Conservation (phyloP, 768 basidiomycete species). For the Lactarius hatsudake region DNA sequence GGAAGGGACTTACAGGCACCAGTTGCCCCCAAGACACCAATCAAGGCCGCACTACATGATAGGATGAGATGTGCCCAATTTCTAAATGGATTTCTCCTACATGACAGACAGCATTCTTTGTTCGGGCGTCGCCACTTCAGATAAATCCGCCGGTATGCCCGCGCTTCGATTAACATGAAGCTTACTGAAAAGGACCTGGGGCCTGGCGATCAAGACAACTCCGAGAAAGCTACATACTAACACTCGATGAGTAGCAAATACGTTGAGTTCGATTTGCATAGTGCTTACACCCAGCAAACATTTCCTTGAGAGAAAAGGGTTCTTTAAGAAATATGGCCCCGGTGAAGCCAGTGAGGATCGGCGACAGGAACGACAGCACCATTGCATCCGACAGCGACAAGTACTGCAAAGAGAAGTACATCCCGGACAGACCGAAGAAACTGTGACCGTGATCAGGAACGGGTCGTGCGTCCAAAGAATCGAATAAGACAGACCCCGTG, state of each 20-base stretch:
- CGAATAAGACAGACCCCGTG: conserved; percentile 47
- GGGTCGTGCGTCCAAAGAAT: too few species aligned
- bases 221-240: conserved; percentile 67
- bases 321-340: conserved; percentile 66
- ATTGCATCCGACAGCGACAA: conserved; percentile 77
- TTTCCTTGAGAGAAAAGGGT: conserved; percentile 50
- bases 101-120: conserved; percentile 59
- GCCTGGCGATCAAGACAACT: conserved; percentile 79
- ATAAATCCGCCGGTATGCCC: neutral
- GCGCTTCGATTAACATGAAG: neutral
- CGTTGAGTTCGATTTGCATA: neutral
- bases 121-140: conserved; percentile 29
- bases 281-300: conserved; percentile 48
- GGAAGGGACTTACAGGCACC: conserved; percentile 57
- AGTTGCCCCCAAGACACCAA: conserved; percentile 65
- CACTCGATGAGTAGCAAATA: neutral
- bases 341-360: conserved; percentile 59
- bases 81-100: conserved; percentile 28
- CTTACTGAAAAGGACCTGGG: conserved; percentile 64
- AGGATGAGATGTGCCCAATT: neutral
- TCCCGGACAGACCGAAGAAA: conserved; percentile 68
- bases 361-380: conserved; percentile 71
- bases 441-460: conserved; percentile 35
- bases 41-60: conserved; percentile 49
- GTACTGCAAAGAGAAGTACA: conserved; percentile 69